Conservation (phyloP, 768 basidiomycete genomes). For the Lactarius sanguifluus region DNA sequence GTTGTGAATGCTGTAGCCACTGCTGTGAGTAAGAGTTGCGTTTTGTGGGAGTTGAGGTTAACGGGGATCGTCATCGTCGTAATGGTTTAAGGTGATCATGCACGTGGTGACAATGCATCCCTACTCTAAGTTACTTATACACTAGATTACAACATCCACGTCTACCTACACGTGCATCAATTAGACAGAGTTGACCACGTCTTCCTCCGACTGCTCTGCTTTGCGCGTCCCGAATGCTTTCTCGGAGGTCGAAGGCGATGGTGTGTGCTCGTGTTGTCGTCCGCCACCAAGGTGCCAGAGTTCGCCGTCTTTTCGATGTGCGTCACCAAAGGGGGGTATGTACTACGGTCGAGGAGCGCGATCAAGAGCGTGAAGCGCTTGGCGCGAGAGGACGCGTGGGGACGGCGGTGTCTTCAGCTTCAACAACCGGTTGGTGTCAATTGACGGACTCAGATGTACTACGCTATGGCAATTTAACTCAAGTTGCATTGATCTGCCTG, state of each 20-base stretch:
- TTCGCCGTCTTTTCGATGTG: constrained; percentile 49
- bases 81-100: neutral
- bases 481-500: too few relatives aligned
- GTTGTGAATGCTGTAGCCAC: constrained; percentile 62
- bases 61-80: constrained; percentile 19
- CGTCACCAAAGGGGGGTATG: constrained; percentile 51
- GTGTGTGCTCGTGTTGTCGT: too few relatives aligned
- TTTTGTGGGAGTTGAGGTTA: constrained; percentile 49
- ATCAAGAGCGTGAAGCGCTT: constrained; percentile 14
- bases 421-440: too few relatives aligned
- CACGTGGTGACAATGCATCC: constrained; percentile 7
- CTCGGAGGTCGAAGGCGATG: too few relatives aligned
- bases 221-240: too few relatives aligned
- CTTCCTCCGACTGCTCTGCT: too few relatives aligned
- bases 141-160: too few relatives aligned
- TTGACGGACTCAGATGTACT: too few relatives aligned
- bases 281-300: constrained; percentile 52
- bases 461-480: too few relatives aligned
- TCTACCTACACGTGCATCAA: too few relatives aligned
- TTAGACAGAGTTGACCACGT: neutral
- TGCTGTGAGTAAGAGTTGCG: constrained; percentile 67
- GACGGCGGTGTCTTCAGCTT: too few relatives aligned
- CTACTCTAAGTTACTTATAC: too few relatives aligned
- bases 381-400: constrained; percentile 6
- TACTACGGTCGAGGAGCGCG: constrained; percentile 24